Conservation (phyloP, 2,329 filamentous ascomycete species). For the Thielaviopsis populi region DNA sequence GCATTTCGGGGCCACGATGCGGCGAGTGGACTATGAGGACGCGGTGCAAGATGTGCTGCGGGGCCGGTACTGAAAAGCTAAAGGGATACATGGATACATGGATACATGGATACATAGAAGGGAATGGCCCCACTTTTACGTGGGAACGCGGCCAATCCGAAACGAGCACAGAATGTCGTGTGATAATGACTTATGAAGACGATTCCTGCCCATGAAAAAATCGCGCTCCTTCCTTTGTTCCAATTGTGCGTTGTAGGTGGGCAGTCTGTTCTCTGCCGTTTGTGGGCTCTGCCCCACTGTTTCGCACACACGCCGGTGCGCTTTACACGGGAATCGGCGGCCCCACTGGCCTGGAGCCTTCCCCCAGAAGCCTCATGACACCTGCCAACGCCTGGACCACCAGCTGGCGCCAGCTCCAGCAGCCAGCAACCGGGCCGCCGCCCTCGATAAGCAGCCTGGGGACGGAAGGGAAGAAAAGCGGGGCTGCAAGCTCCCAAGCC, state of each 20-base stretch:
- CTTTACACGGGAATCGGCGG: not conserved
- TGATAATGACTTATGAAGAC: not conserved
- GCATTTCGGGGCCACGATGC: slow-evolving; percentile 12
- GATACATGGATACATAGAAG: not conserved
- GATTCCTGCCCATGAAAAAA: not conserved
- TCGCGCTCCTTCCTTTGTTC: too few relatives aligned
- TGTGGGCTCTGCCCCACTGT: not conserved
- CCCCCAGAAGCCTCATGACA: not conserved
- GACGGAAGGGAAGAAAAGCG: slow-evolving; percentile 13
- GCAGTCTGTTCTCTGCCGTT: not conserved
- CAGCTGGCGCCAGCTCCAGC: slow-evolving; percentile 15
- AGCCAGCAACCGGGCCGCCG: not conserved
- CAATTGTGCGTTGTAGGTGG: not conserved
- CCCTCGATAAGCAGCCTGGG: not conserved
- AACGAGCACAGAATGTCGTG: not conserved
- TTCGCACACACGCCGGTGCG: not conserved
- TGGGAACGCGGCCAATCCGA: not conserved
- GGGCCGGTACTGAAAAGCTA: not conserved
- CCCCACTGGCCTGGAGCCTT: not conserved
- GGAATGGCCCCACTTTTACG: not conserved
- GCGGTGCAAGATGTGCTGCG: slow-evolving; percentile 10
- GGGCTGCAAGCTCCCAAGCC: slow-evolving; percentile 5
- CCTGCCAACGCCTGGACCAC: not conserved
- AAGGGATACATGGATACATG: not conserved
- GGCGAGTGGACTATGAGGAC: slow-evolving; percentile 10